Evolutionary conservation across 768 basidiomycete species (phyloP).

Genomic region (Pleurotus eryngii): DNA sequence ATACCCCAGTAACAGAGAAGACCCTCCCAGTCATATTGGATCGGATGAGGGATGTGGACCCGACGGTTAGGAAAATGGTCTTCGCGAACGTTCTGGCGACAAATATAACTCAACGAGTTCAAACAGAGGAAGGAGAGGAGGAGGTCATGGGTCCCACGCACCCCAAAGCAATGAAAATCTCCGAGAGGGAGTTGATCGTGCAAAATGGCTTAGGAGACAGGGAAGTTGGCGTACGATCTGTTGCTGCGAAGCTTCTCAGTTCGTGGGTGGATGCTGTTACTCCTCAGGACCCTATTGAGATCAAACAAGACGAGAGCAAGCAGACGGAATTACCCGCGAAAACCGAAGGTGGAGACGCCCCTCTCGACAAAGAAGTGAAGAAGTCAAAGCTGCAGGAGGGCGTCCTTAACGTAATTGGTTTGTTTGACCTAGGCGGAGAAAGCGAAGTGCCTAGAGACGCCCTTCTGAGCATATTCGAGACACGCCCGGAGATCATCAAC

Average conservation of each 20-base stretch:
- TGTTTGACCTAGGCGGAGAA: constrained; percentile 55
- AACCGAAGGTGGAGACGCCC: constrained; percentile 17
- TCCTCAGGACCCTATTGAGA: constrained; percentile 7
- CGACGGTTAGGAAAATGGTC: constrained; percentile 67
- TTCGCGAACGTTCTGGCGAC: constrained; percentile 58
- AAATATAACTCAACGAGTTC: constrained; percentile 21
- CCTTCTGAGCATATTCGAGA: constrained; percentile 66
- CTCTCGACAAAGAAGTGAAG: constrained; percentile 13
- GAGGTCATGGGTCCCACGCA: constrained; percentile 52
- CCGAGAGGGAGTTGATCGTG: constrained; percentile 75
- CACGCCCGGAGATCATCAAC: constrained; percentile 62
- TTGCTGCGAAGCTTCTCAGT: constrained; percentile 68
- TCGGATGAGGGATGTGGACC: constrained; percentile 79
- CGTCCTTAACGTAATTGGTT: constrained; percentile 45
- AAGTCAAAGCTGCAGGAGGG: constrained; percentile 27
- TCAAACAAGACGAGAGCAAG: constrained; percentile 31
- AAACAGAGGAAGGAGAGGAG: constrained; percentile 16
- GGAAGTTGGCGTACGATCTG: constrained; percentile 66
- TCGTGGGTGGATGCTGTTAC: constrained; percentile 71
- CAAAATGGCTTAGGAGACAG: constrained; percentile 85
- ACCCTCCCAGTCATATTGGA: constrained; percentile 68
- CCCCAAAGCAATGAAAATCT: constrained; percentile 60
- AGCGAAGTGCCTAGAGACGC: constrained; percentile 71
- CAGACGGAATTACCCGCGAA: constrained; percentile 14
- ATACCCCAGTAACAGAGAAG: constrained; percentile 52